Base-by-base conservation (phyloP, 2,329 filamentous ascomycete genomes). In the Dothideomycetes sp. region DNA sequence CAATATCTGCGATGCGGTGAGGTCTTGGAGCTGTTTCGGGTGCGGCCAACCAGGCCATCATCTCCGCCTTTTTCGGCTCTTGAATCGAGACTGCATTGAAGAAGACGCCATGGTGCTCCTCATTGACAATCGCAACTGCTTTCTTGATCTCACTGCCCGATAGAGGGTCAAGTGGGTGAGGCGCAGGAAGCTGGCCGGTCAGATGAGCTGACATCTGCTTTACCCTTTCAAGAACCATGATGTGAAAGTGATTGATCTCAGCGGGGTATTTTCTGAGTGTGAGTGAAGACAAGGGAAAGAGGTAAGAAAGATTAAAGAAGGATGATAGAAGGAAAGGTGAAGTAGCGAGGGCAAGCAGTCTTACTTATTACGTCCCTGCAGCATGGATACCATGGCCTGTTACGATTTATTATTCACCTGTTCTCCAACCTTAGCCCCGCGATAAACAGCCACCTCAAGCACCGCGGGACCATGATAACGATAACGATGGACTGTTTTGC, bases 61-160 rank as follows among this genome's bases (percentile, higher is more conserved):
- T 87, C 51, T 86, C 78, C 34, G 72, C 77, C 69, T 94, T 94
- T 47, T 81, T 81, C 36, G 87, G 87, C 67, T 94, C 87, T 52
- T 79, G 80, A 19, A 94, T 68, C 2, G 84, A 83, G 41, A 94
- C 79, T 2, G 87, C 83, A 66, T 94, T 91, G 73, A 88, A 94
- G 60, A 79, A 77, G 43, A 93, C 70, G 36, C 80, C 69, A 42
- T 76, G 69, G 57, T 94, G 70, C 43, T 81, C 70, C 50, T 79
- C 75, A 45, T 77, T 78, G 47, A 94, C 70, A 22, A 84, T 66
- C 2, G 72, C 64, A 37, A 87, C 80, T 5, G 78, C 77, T 15
- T 72, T 63, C 51, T 82, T 78, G 50, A 94, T 93, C 61, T 94
- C 87, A 2, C 67, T 61, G 8, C 72, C 67, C 8, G 72, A 73